A percentile compares a stretch with the other conserved stretches of the same genome.
Evolutionary conservation across 805 yeast genomes (phyloP).

Genomic region (Cyberlindnera subsufficiens): DNA sequence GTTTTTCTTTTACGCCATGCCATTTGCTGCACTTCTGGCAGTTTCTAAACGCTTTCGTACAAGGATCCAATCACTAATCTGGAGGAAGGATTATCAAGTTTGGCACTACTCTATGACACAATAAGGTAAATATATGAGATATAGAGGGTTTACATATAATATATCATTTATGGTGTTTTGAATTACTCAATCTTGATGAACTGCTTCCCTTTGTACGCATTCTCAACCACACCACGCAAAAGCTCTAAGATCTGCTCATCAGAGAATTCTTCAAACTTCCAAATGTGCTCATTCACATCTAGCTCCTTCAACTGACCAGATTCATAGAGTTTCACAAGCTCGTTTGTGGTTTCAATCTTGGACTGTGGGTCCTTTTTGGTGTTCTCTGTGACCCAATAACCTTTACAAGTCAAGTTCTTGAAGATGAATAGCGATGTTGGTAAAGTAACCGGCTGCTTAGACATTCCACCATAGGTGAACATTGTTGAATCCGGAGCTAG

Average conservation of each 20-base stretch:
- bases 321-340: slow-evolving; percentile 52
- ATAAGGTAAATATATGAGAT: too few relatives aligned
- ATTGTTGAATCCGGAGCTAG: slow-evolving; percentile 67
- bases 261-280: slow-evolving; percentile 24
- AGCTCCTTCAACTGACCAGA: slow-evolving; percentile 44
- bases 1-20: too few relatives aligned
- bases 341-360: slow-evolving; percentile 49
- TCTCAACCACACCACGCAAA: slow-evolving; percentile 29
- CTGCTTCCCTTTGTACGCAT: slow-evolving; percentile 41
- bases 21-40: too few relatives aligned
- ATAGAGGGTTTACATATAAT: too few relatives aligned
- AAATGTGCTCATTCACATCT: slow-evolving; percentile 26
- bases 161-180: too few relatives aligned
- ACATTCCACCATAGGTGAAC: slow-evolving; percentile 97
- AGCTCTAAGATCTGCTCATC: slow-evolving; percentile 33
- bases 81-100: too few relatives aligned
- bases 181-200: slow-evolving; percentile 28
- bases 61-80: too few relatives aligned
- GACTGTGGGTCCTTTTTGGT: slow-evolving; percentile 52
- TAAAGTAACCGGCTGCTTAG: slow-evolving; percentile 86
- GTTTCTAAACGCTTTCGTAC: too few relatives aligned
- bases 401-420: slow-evolving; percentile 78
- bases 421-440: slow-evolving; percentile 89
- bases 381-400: slow-evolving; percentile 88
- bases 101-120: too few relatives aligned